phyloP scores from a whole-genome alignment of 225 moss, liverwort and hornwort species.

The Antitrichia curtipendula region DNA sequence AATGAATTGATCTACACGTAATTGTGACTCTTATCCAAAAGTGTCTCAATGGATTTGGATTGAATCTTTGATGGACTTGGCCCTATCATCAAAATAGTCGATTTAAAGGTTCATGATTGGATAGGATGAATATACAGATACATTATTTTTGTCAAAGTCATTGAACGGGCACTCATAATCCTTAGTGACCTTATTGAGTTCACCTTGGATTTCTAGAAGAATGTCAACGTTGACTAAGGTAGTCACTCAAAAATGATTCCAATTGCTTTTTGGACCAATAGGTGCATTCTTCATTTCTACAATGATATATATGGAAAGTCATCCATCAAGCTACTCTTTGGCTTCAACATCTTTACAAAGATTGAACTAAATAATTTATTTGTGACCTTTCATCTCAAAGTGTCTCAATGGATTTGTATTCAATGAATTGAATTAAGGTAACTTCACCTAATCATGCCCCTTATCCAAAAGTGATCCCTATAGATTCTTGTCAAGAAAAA shows the following conservation, averaged over 20 bases:
- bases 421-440: background rate
- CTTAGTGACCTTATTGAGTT: accelerated
- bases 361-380: background rate
- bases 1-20: background rate
- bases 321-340: accelerated
- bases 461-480: background rate
- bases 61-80: no score
- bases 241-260: background rate
- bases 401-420: background rate
- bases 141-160: background rate
- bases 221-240: background rate
- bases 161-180: background rate
- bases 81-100: background rate
- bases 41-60: background rate
- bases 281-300: background rate
- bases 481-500: background rate
- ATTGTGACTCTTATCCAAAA: background rate
- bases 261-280: background rate
- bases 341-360: background rate
- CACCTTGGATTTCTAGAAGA: background rate
- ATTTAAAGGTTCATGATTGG: accelerated
- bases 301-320: background rate
- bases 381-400: background rate
- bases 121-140: background rate
- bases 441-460: background rate